A percentile compares a stretch with the other conserved stretches of the same genome.
These are phyloP conservation scores for thale cress (Arabidopsis thaliana) DNA, from an alignment of 345 rosid genomes.

Conservation along the genomic window TAIR10.1 NC_003074.8:1908501-1909000, in stretches of 20 bases:
- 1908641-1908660: not conserved
- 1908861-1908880: not conserved
- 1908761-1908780: constrained; percentile 52
- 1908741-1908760: constrained; percentile 98
- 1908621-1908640: not conserved
- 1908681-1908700: constrained; percentile 28
- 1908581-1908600: not conserved
- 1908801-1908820: constrained; percentile 2
- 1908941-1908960: constrained; percentile 93
- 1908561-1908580: constrained; percentile 5
- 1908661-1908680: constrained; percentile 11
- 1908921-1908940: constrained; percentile 89
- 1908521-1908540: constrained; percentile 9
- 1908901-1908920: constrained; percentile 75
- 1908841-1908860: not conserved
- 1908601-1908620: not conserved
- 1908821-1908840: constrained; percentile 10
- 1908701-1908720: constrained; percentile 87
- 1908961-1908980: constrained; percentile 90
- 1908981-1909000: constrained; percentile 83
- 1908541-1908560: not conserved
- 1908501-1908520: constrained; percentile 2
- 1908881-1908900: constrained; percentile 18
- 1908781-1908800: not conserved
- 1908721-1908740: constrained; percentile 91